These are phyloP conservation scores for Amniculicola lignicola DNA, from an alignment of 495 filamentous ascomycete genomes.

Conservation along the genomic window DNA sequence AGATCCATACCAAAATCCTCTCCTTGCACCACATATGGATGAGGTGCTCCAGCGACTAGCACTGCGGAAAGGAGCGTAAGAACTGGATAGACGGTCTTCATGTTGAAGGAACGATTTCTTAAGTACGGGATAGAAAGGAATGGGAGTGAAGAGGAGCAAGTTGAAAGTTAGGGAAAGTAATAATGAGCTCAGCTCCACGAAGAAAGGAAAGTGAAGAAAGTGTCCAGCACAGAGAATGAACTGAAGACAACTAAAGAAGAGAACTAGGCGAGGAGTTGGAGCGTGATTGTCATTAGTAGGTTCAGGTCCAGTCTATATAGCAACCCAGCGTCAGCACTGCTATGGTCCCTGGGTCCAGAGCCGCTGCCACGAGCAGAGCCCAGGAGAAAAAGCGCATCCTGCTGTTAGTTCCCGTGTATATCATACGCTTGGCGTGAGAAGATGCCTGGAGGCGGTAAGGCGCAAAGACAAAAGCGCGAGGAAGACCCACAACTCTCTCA, in stretches of 20 bases:
- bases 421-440: slow-evolving; percentile 24
- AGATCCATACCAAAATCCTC: background rate
- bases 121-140: background rate
- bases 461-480: background rate
- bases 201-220: slow-evolving; percentile 18
- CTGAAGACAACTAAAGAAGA: slow-evolving; percentile 18
- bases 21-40: slow-evolving; percentile 15
- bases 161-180: slow-evolving; percentile 23
- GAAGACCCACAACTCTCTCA: slow-evolving; percentile 18
- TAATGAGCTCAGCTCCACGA: slow-evolving; percentile 33
- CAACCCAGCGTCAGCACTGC: background rate
- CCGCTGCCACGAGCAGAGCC: slow-evolving; percentile 3
- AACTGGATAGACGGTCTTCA: slow-evolving; percentile 29
- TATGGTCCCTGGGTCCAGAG: background rate
- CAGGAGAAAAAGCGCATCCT: background rate
- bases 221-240: slow-evolving; percentile 27
- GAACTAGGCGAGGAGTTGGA: slow-evolving; percentile 18
- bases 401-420: slow-evolving; percentile 13
- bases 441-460: slow-evolving; percentile 23
- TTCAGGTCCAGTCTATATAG: slow-evolving; percentile 15
- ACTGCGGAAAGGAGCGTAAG: slow-evolving; percentile 27
- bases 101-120: slow-evolving; percentile 8
- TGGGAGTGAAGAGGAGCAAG: slow-evolving; percentile 11
- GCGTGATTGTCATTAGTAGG: background rate
- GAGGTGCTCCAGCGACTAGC: slow-evolving; percentile 27